A percentile compares a stretch with the other conserved stretches of the same genome.
Evolutionary conservation across 129 eudicot genomes (phyloP).

Genomic region (Erigeron canadensis): DNA sequence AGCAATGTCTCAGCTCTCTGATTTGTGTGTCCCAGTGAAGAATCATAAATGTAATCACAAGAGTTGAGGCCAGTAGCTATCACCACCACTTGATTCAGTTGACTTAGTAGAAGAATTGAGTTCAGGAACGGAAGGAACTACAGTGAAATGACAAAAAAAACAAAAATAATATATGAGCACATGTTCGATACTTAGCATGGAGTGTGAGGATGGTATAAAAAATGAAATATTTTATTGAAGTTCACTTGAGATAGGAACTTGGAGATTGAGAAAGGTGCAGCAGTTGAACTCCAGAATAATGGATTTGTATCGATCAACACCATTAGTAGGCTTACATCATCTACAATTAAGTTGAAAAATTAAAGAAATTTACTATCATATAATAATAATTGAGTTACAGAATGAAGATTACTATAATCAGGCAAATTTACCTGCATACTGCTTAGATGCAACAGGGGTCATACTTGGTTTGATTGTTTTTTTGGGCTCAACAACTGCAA

Average conservation of each 20-base stretch:
- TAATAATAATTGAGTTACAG: neutral
- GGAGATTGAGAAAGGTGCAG: conserved; percentile 56
- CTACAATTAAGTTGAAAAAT: conserved; percentile 36
- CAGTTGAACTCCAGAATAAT: conserved; percentile 60
- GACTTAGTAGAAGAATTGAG: conserved; percentile 72
- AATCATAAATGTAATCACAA: conserved; percentile 71
- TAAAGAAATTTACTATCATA: neutral
- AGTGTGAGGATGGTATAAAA: neutral
- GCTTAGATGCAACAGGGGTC: conserved; percentile 64
- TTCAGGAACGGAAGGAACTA: conserved; percentile 83
- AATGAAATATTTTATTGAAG: conserved; percentile 1
- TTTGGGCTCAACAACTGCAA: too few species aligned
- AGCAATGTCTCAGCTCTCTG: conserved; percentile 58
- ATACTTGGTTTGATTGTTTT: conserved; percentile 17
- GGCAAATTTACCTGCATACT: conserved; percentile 51
- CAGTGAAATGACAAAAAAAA: neutral
- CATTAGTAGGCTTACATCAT: conserved; percentile 83
- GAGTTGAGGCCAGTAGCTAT: conserved; percentile 79
- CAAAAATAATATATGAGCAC: neutral
- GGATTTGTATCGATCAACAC: conserved; percentile 85
- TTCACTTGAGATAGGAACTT: conserved; percentile 77
- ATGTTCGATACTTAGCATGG: neutral
- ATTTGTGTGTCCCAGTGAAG: conserved; percentile 47
- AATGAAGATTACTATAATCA: neutral
- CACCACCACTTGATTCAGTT: conserved; percentile 82